Evolutionary conservation across 2,329 filamentous ascomycete species (phyloP).

Genomic region (Calcarisporium arbuscula): DNA sequence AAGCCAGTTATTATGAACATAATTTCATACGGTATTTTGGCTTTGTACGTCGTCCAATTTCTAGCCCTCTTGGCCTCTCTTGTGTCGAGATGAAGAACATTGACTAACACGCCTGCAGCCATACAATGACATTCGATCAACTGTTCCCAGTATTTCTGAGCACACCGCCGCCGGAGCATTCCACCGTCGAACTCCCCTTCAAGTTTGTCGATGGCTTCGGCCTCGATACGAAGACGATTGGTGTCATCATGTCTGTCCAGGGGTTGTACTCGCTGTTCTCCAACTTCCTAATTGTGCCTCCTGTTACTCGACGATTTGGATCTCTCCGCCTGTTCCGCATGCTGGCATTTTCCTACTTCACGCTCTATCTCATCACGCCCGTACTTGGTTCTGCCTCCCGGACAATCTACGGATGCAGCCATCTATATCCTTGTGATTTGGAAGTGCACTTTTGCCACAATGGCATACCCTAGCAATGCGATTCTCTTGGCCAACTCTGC

Average conservation of each 20-base stretch:
- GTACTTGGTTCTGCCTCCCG: constrained; percentile 83
- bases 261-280: constrained; percentile 84
- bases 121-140: constrained; percentile 95
- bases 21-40: constrained; percentile 82
- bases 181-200: constrained; percentile 64
- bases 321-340: constrained; percentile 76
- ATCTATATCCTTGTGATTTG: constrained; percentile 75
- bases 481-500: constrained; percentile 87
- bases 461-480: constrained; percentile 84
- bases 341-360: constrained; percentile 74
- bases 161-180: constrained; percentile 48
- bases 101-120: constrained; percentile 45
- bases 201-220: constrained; percentile 84
- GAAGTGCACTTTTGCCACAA: constrained; percentile 89
- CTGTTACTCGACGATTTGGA: constrained; percentile 68
- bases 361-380: constrained; percentile 80
- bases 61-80: too few species aligned
- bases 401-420: constrained; percentile 61
- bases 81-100: background rate
- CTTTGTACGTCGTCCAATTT: constrained; percentile 64
- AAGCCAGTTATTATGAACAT: constrained; percentile 82
- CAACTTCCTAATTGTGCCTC: constrained; percentile 78
- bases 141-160: constrained; percentile 89
- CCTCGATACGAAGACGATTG: constrained; percentile 75
- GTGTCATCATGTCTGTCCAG: constrained; percentile 81